Evolutionary conservation across 2,329 filamentous ascomycete species (phyloP), one percentile per base, ranked within the genome.

Genomic region (Metarhizium brunneum): DNA sequence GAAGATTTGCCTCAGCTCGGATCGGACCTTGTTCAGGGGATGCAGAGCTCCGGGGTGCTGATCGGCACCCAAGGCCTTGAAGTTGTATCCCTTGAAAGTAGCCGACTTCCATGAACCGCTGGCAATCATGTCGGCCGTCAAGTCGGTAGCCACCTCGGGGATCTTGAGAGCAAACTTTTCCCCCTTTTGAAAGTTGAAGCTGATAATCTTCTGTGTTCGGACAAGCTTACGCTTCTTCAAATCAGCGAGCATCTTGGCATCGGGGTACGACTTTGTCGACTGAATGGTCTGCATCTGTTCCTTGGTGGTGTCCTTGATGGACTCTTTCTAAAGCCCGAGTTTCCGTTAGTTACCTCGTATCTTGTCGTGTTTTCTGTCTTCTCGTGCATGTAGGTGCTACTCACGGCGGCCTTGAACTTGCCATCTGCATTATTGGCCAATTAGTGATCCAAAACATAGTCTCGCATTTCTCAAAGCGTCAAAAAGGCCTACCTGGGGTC

Each of bases 1-100:
- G 84, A 99, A 99, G 69, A 99, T 96, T 68, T 94, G 88, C 57
- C 94, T 82, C 81, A 99, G 96, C 74, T 97, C 94, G 65, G 90
- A 83, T 64, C 94, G 87, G 65, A 97, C 92, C 78, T 97, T 97
- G 76, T 91, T 96, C 63, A 99, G 76, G 67, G 86, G 84, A 68
- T 80, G 87, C 67, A 81, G 72, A 14, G 83, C 80, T 53, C 83
- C 83, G 14, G 83, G 76, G 59, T 79, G 76, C 68, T 85, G 83
- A 62, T 83, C 80, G 3, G 79, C 75, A 25, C 83, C 83, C 40
- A 85, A 73, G 38, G 67, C 65, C 84, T 92, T 95, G 79, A 96
- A 91, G 63, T 87, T 85, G 43, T 82, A 83, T 2, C 79, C 79
- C 85, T 95, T 97, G 80, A 97, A 92, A 61, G 86, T 84, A 8